Base-by-base conservation (phyloP, 2,329 filamentous ascomycete species). In the Phaeophleospora eucalypticola region DNA sequence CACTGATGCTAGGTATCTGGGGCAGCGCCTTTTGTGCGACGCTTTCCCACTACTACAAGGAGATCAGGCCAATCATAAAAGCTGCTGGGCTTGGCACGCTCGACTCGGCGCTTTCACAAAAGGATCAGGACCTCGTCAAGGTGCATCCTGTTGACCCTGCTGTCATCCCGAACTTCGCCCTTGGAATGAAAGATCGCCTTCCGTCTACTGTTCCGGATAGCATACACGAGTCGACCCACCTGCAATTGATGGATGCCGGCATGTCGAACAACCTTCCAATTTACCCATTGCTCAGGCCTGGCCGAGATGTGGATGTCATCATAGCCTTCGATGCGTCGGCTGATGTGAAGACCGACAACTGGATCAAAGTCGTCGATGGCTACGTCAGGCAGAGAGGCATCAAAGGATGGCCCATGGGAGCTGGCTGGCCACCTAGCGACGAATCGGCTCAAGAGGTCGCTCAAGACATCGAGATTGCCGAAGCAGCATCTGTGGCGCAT, bases 261-360 rank as follows among this genome's bases (percentile, higher is more conserved):
- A 98, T 98, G 93, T 94, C 87, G 55, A 97, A 98, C 65, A 98
- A 98, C 62, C 75, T 98, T 7, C 93, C 93, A 1, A 90, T 97
- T 35, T 98, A 98, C 65, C 93, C 93, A 0, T 78, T 97, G 3
- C 81, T 98, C 15, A 83, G 93, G 9, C 89, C 89, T 0, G 91
- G 90, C 2, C 80, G 93, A 29, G 80, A 95, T 46, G 84, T 98
- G 4, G 93, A 98, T 59, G 78, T 98, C 36, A 74, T 97, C 37
- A 80, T 98, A 37, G 88, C 90, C 2, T 98, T 98, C 65, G 93
- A 98, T 65, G 89, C 89, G 3, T 95, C 88, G 1, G 90, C 90
- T 16, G 93, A 98, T 58, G 87, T 95, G 49, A 88, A 86, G 64
- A 87, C 86, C 4, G 90, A 96, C 61, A 97, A 98, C 62, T 98